These are phyloP conservation scores for Nidula niveotomentosa DNA, from an alignment of 1,284 basidiomycete genomes.

Conservation along the genomic window DNA sequence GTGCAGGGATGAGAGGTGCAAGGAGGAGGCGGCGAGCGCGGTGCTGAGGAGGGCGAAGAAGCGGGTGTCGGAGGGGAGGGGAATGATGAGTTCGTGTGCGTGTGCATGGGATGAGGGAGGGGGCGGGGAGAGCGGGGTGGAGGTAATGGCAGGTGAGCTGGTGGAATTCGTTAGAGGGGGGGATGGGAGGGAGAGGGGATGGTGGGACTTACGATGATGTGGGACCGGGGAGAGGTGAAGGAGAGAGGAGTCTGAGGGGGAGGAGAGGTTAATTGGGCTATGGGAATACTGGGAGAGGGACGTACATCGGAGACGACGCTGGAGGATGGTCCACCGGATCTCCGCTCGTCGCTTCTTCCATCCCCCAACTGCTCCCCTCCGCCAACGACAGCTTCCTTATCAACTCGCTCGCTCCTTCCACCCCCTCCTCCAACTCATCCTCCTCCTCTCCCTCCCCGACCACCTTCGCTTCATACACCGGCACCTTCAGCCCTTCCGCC, in stretches of 20 bases:
- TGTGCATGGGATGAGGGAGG: constrained; percentile 9
- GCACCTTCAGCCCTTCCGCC: not conserved
- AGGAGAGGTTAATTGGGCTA: not conserved
- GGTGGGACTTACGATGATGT: no score
- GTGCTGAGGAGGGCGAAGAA: constrained; percentile 83
- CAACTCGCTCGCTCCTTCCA: not conserved
- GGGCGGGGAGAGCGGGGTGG: not conserved
- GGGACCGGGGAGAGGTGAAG: no score
- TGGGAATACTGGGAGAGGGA: not conserved
- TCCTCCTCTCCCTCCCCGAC: not conserved
- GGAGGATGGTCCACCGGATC: no score
- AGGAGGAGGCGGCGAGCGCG: constrained; percentile 70
- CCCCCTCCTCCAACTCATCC: not conserved
- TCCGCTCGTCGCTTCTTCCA: no score
- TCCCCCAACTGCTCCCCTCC: no score
- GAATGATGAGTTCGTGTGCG: constrained; percentile 70
- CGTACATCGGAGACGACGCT: not conserved
- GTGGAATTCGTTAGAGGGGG: not conserved
- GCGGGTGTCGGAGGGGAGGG: constrained; percentile 76
- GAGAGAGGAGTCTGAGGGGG: not conserved
- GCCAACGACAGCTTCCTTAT: not conserved
- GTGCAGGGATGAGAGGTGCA: constrained; percentile 63
- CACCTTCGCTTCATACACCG: not conserved
- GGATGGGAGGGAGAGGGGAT: not conserved
- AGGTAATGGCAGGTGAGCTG: not conserved